Conservation (phyloP, 2,329 filamentous ascomycete genomes). For the Apiospora koreana region DNA sequence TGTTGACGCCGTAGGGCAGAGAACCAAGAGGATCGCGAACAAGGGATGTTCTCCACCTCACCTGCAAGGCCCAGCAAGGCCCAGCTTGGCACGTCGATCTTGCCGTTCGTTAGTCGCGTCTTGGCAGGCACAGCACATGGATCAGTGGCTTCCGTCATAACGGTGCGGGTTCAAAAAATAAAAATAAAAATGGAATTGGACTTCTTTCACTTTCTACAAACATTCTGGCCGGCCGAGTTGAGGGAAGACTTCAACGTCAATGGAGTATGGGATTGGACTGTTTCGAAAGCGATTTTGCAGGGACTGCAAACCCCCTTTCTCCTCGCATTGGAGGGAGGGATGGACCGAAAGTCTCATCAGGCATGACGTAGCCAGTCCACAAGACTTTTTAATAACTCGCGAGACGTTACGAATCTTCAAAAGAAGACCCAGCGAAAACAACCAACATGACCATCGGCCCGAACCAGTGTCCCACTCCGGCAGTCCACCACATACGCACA, state of each 20-base stretch:
- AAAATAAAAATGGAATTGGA: neutral
- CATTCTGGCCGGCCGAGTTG: neutral
- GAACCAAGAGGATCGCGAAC: neutral
- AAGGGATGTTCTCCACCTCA: neutral
- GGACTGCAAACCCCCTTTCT: neutral
- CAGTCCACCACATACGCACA: neutral
- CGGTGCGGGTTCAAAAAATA: neutral
- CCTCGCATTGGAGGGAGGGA: neutral
- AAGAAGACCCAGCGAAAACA: neutral
- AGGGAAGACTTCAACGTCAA: neutral
- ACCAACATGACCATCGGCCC: conserved; percentile 3
- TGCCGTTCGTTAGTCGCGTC: neutral
- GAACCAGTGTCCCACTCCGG: neutral
- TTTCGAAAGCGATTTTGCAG: neutral
- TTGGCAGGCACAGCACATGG: conserved; percentile 4
- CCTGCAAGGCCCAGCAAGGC: neutral
- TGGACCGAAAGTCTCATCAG: neutral
- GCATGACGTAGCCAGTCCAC: neutral
- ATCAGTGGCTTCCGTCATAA: neutral
- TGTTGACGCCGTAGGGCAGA: neutral
- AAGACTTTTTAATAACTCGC: neutral
- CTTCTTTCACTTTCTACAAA: neutral
- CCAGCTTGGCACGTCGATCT: neutral
- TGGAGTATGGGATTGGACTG: neutral
- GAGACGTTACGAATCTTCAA: neutral